Evolutionary conservation across 257 asterid genomes (phyloP).

Genomic region (Euphrasia confusa): DNA sequence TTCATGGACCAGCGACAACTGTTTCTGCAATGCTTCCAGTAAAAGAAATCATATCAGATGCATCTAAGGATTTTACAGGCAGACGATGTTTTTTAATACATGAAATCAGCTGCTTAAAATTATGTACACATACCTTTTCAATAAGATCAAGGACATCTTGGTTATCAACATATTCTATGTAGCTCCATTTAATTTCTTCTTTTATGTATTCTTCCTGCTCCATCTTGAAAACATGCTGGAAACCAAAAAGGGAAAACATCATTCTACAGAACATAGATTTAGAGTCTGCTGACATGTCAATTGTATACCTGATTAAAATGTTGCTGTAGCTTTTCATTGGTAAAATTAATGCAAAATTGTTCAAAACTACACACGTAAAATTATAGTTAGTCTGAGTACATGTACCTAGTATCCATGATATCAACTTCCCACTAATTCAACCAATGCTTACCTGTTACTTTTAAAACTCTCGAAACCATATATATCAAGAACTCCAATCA

Average conservation of each 20-base stretch:
- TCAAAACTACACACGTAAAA: constrained; percentile 54
- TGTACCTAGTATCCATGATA: constrained; percentile 11
- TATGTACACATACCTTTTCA: constrained; percentile 62
- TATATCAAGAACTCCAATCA: constrained; percentile 90
- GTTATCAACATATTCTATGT: constrained; percentile 83
- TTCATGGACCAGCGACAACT: constrained; percentile 1
- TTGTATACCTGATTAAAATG: constrained; percentile 84
- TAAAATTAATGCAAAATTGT: constrained; percentile 85
- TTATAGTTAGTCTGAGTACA: constrained; percentile 25
- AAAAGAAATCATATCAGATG: constrained; percentile 3
- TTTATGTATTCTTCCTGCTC: constrained; percentile 90
- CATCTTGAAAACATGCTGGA: constrained; percentile 89
- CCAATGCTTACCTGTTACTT: constrained; percentile 57
- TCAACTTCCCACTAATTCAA: constrained; percentile 16
- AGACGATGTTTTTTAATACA: constrained; percentile 8
- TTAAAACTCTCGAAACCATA: constrained; percentile 94
- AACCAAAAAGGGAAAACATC: constrained; percentile 18
- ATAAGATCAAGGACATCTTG: constrained; percentile 89
- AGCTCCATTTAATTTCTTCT: constrained; percentile 92
- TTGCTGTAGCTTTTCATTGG: constrained; percentile 95
- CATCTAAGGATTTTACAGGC: not conserved
- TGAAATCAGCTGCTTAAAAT: constrained; percentile 15
- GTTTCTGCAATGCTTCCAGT: not conserved
- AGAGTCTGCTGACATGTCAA: constrained; percentile 21
- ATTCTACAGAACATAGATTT: constrained; percentile 22